Evolutionary conservation across 2,329 filamentous ascomycete genomes (phyloP), one percentile per base, ranked within the genome.

Genomic region (Xylaria multiplex): DNA sequence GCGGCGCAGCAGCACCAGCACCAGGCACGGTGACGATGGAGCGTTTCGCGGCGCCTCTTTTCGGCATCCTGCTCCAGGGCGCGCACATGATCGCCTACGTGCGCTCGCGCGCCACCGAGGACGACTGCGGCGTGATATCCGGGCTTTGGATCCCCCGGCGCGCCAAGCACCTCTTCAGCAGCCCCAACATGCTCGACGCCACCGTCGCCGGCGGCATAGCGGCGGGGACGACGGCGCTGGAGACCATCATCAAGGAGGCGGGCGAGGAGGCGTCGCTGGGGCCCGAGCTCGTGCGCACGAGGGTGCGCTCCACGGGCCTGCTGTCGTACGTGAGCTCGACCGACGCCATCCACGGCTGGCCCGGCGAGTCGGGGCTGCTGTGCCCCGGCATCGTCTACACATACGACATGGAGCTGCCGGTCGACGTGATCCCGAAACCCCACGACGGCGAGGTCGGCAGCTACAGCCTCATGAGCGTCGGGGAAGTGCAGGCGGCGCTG

Each of bases 381-480:
- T 71, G 72, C 35, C 77, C 77, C 13, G 72, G 71, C n/a, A 76
- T 83, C 2, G 74, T 84, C 32, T 95, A 93, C 76, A 83, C 93
- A 4, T 96, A 93, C 77, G 93, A 96, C 73, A 79, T 96, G 50
- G 88, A 92, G 77, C 80, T 96, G 19, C 78, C 80, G 0, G 65
- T 68, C 35, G 84, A 85, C 48, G 83, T 91, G 3, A 77, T 87
- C 35, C 91, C 89, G 0, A 85, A 83, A 69, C 92, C 92, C 0
- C 84, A 87, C 11, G 93, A 96, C 75, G 88, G 89, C 32, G 93
- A 97, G 79, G 93, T 96, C 0, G 88, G 92, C 66, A 86, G 87
- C 67, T 97, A 96, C 74, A 81, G 86, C 69, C 80, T 94, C 69
- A 88, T 90, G 87, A 84, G 78, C 9, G 81, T 93, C 11, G 75